phyloP scores from a whole-genome alignment of 257 asterid species.

The Rubia yunnanensis region DNA sequence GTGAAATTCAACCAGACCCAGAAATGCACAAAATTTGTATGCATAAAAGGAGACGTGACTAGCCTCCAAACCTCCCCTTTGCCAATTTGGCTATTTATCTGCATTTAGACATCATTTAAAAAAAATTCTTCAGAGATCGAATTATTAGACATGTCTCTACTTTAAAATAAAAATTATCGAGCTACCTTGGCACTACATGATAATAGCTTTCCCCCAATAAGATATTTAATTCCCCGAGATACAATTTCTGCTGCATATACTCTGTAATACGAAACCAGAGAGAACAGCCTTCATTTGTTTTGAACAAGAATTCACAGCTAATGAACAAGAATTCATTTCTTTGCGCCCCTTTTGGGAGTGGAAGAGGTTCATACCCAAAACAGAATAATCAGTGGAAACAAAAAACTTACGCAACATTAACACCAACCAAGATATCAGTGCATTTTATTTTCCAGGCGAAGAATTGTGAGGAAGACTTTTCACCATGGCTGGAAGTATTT shows the following conservation, averaged over 20 bases:
- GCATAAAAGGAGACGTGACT: constrained; percentile 70
- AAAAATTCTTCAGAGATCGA: neutral
- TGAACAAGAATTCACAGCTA: neutral
- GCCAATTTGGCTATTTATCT: constrained; percentile 76
- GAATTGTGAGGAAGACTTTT: no score
- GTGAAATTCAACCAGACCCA: constrained; percentile 45
- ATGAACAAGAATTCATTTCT: neutral
- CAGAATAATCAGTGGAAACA: constrained; percentile 2
- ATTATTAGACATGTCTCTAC: neutral
- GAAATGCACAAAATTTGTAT: constrained; percentile 73
- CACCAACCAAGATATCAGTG: constrained; percentile 62
- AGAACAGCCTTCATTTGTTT: constrained; percentile 5
- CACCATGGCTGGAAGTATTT: constrained; percentile 24
- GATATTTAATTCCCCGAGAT: no score
- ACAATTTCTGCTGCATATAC: constrained; percentile 49
- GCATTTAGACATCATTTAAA: constrained; percentile 17
- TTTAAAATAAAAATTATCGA: neutral
- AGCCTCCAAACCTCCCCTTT: constrained; percentile 92
- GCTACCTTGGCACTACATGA: constrained; percentile 72
- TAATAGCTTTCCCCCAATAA: constrained; percentile 59
- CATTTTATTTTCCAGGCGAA: constrained; percentile 55
- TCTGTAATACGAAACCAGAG: constrained; percentile 35
- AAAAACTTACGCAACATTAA: constrained; percentile 66
- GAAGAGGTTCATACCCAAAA: neutral
- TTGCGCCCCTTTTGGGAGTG: neutral